Base-by-base conservation (phyloP, 352 stramenopile species). In the Globisporangium recalcitrans region DNA sequence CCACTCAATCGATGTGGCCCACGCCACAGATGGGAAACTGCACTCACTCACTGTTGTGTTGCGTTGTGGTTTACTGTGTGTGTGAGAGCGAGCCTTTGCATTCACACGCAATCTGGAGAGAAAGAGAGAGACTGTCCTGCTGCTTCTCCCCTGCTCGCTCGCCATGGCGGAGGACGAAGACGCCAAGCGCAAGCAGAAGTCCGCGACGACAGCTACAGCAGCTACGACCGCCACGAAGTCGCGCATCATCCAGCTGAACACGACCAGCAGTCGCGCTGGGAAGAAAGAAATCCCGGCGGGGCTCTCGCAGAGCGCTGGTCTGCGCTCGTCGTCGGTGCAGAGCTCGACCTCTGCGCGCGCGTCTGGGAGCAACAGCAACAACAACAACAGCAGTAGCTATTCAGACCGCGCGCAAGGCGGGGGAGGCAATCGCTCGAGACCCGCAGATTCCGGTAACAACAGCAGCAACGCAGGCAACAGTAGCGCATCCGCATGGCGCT, bases 161-260 rank as follows among this genome's bases (percentile, higher is more conserved):
- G 60, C 29, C 32, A 63, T 63, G 58, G 58, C 58, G 47, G 58
- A 63, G 14, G 47, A 58, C 58, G 47, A 31, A 21, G 58, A 40
- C 24, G 26, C 32, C 58, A 63, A 38, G 58, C 58, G 47, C 26
- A 40, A 49, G 48, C 54, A 49, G 29, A 42, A 48, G 22, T 22
- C 49, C 49, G n/a, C 27, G 19, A 11, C 24, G n/a, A 16, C 34
- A 19, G 38, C 36, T 2, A 11, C 44, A 24, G 22, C 51, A 16
- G 16, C 27, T 26, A n/a, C 54, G 19, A 26, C 52, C 4, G 4
- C 63, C 9, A 47, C 60, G 32, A 80, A 78, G 56, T 74, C 74
- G 32, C 71, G 74, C 24, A 80, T 78, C 49, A 69, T 78, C 32
- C 69, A 80, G 60, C 69, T 80, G 42, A 78, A 69, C 24, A 58